These are phyloP conservation scores for Pseudogymnoascus sp. DNA, from an alignment of 2,329 filamentous ascomycete species.

Conservation along the genomic window DNA sequence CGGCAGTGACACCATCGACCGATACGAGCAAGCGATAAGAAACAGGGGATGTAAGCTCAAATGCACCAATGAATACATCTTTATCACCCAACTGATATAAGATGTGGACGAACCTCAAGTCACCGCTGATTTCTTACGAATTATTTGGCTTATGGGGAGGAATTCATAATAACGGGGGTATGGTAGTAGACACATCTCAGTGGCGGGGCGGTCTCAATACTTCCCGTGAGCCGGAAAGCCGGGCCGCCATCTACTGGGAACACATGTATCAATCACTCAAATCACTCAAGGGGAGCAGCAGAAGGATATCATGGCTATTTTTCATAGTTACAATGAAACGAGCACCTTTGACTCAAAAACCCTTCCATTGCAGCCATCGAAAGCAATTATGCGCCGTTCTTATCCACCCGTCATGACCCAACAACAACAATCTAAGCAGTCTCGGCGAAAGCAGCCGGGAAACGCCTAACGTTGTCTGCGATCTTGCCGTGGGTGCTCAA, in stretches of 20 bases:
- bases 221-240: neutral
- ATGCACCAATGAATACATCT: neutral
- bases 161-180: neutral
- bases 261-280: neutral
- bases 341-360: conserved; percentile 9
- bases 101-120: neutral
- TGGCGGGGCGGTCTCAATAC: neutral
- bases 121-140: neutral
- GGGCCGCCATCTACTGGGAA: neutral
- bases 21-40: conserved; percentile 1
- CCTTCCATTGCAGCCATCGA: conserved; percentile 6
- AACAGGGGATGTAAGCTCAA: neutral
- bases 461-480: conserved; percentile 77
- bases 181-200: neutral
- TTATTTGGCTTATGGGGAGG: neutral
- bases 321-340: conserved; percentile 10
- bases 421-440: conserved; percentile 1
- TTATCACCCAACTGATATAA: neutral
- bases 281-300: neutral
- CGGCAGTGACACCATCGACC: neutral
- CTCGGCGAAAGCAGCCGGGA: conserved; percentile 72
- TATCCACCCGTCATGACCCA: conserved; percentile 7
- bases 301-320: conserved; percentile 11
- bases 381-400: conserved; percentile 9
- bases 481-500: conserved; percentile 81